phyloP scores from a whole-genome alignment of 2,329 filamentous ascomycete species.

The Talaromyces sp. region DNA sequence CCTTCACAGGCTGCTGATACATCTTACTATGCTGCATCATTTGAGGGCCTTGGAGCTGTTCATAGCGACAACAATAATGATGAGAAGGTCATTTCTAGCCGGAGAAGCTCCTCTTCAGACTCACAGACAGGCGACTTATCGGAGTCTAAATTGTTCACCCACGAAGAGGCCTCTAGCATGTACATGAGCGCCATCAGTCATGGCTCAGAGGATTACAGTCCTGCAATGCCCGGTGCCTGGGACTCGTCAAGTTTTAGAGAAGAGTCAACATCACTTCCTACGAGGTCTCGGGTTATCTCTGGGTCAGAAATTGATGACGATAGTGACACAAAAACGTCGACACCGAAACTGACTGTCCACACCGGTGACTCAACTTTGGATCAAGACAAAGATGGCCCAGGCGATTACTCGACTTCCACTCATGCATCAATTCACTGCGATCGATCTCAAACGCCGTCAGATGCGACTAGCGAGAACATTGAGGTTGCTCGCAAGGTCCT shows the following conservation, averaged over 20 bases:
- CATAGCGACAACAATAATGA: not conserved
- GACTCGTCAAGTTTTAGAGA: conserved; percentile 23
- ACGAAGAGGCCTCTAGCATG: conserved; percentile 48
- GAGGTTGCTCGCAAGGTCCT: conserved; percentile 33
- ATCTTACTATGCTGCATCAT: conserved; percentile 1
- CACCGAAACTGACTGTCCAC: conserved; percentile 25
- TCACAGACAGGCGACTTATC: conserved; percentile 32
- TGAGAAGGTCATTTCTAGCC: conserved; percentile 14
- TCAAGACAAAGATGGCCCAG: not conserved
- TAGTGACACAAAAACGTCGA: conserved; percentile 21
- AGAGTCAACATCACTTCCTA: conserved; percentile 7
- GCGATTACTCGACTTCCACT: not conserved
- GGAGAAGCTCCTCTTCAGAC: conserved; percentile 19
- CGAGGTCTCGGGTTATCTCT: conserved; percentile 1
- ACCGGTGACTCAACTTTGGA: not conserved
- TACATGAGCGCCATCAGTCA: conserved; percentile 55
- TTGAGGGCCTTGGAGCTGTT: not conserved
- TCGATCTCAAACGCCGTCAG: not conserved
- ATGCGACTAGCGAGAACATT: conserved; percentile 17
- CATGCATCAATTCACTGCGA: conserved; percentile 3
- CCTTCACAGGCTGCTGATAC: not conserved
- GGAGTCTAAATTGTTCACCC: conserved; percentile 44
- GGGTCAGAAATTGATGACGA: conserved; percentile 6
- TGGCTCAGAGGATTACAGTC: conserved; percentile 22
- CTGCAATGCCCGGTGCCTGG: conserved; percentile 42